phyloP scores from a whole-genome alignment of 148 eudicot species.

The Amaranthus palmeri region DNA sequence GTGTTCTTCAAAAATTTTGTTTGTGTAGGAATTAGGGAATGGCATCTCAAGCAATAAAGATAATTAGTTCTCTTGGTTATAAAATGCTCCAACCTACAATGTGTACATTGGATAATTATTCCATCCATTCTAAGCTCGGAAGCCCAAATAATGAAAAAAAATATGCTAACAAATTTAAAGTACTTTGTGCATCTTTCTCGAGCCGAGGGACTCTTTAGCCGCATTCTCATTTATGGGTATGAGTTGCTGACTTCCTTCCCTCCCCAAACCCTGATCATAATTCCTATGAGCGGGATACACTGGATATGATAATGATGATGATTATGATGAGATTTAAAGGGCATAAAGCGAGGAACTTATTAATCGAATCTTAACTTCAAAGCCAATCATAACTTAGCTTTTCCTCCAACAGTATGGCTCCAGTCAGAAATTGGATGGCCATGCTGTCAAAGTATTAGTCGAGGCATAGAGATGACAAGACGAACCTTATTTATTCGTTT shows the following conservation, averaged over 20 bases:
- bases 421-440: slow-evolving; percentile 16
- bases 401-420: slow-evolving; percentile 16
- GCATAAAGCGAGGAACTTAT: not conserved
- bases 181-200: not conserved
- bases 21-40: slow-evolving; percentile 19
- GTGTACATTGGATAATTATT: slow-evolving; percentile 25
- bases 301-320: no score
- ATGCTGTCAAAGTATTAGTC: slow-evolving; percentile 10
- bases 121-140: slow-evolving; percentile 17
- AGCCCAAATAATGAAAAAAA: slow-evolving; percentile 3
- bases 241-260: no score
- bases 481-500: slow-evolving; percentile 5
- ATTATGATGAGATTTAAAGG: no score
- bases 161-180: slow-evolving; percentile 5
- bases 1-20: slow-evolving; percentile 10
- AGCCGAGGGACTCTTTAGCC: no score
- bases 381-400: slow-evolving; percentile 15
- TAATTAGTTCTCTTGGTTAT: slow-evolving; percentile 16
- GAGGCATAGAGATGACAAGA: slow-evolving; percentile 1
- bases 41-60: slow-evolving; percentile 33
- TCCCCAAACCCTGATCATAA: no score
- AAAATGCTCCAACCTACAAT: slow-evolving; percentile 29
- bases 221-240: no score
- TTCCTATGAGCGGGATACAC: no score
- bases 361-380: slow-evolving; percentile 9